Percentiles rank a stretch among this genome's conserved stretches.
Evolutionary conservation across 2,329 filamentous ascomycete genomes (phyloP).

Genomic region (Tolypocladium pustulatum): DNA sequence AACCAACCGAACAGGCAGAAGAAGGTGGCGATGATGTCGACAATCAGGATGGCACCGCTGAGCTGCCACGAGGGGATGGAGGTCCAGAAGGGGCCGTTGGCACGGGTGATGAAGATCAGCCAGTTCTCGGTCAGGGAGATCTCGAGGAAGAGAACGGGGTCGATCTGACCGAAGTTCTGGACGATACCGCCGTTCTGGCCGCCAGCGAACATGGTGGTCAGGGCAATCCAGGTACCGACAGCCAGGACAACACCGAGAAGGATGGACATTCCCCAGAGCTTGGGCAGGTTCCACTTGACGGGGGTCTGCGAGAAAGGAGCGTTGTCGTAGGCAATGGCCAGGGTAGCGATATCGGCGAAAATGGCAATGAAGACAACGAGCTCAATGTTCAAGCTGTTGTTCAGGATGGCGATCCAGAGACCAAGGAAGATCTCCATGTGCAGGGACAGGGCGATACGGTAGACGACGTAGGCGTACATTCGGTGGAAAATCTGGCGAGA

Average conservation of each 20-base stretch:
- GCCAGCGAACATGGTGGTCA: constrained; percentile 70
- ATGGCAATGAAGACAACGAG: constrained; percentile 91
- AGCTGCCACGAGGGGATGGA: constrained; percentile 83
- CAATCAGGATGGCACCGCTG: constrained; percentile 63
- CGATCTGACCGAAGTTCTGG: constrained; percentile 76
- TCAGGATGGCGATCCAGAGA: constrained; percentile 83
- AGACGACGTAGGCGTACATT: constrained; percentile 94
- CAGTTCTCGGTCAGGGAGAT: constrained; percentile 90
- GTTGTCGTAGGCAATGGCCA: constrained; percentile 90
- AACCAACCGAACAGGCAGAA: constrained; percentile 85
- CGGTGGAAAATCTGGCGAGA: constrained; percentile 93
- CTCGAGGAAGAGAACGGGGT: constrained; percentile 79
- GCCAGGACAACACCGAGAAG: constrained; percentile 74
- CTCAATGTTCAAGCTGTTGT: constrained; percentile 74
- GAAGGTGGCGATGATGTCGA: constrained; percentile 75
- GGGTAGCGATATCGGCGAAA: constrained; percentile 84
- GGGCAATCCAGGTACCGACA: constrained; percentile 76
- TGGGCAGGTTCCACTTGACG: constrained; percentile 92
- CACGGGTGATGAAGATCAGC: constrained; percentile 93
- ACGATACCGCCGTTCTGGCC: constrained; percentile 70
- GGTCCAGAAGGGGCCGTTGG: constrained; percentile 87
- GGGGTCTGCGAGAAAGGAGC: constrained; percentile 76
- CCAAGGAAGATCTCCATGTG: constrained; percentile 88
- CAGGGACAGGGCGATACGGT: constrained; percentile 85
- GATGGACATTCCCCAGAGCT: constrained; percentile 88